Evolutionary conservation across 768 basidiomycete genomes (phyloP).

Genomic region (Tricholomella constricta): DNA sequence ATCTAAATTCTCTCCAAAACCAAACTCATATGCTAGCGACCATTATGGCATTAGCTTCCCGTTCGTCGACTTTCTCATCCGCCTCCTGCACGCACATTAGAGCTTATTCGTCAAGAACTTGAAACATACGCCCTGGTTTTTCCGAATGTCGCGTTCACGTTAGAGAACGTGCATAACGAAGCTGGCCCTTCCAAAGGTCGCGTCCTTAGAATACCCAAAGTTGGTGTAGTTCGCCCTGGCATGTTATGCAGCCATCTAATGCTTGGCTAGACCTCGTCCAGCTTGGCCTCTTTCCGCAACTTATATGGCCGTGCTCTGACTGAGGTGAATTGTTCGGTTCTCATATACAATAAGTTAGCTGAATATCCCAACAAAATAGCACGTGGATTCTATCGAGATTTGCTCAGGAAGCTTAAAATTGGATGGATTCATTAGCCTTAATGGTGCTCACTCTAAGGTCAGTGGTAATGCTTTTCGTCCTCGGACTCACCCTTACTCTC

Average conservation of each 20-base stretch:
- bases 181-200: slow-evolving; percentile 40
- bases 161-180: slow-evolving; percentile 56
- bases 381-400: slow-evolving; percentile 64
- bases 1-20: not conserved
- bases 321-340: slow-evolving; percentile 53
- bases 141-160: slow-evolving; percentile 65
- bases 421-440: slow-evolving; percentile 84
- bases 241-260: not conserved
- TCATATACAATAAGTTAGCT: too few species aligned
- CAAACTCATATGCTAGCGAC: slow-evolving; percentile 3
- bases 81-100: slow-evolving; percentile 56
- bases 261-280: slow-evolving; percentile 57
- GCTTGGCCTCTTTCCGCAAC: slow-evolving; percentile 67
- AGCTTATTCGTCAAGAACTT: slow-evolving; percentile 69
- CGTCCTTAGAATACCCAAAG: slow-evolving; percentile 67
- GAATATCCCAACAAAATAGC: slow-evolving; percentile 40
- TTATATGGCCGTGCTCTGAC: slow-evolving; percentile 73
- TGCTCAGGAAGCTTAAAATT: slow-evolving; percentile 53
- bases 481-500: slow-evolving; percentile 15
- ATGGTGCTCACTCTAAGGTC: slow-evolving; percentile 75
- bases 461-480: slow-evolving; percentile 12
- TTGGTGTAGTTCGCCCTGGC: slow-evolving; percentile 28
- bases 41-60: slow-evolving; percentile 57
- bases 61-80: slow-evolving; percentile 77
- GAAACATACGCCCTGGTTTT: slow-evolving; percentile 76